Evolutionary conservation across 306 rosid species (phyloP), one percentile per base, ranked within the genome.

Genomic region (Corylus americana): DNA sequence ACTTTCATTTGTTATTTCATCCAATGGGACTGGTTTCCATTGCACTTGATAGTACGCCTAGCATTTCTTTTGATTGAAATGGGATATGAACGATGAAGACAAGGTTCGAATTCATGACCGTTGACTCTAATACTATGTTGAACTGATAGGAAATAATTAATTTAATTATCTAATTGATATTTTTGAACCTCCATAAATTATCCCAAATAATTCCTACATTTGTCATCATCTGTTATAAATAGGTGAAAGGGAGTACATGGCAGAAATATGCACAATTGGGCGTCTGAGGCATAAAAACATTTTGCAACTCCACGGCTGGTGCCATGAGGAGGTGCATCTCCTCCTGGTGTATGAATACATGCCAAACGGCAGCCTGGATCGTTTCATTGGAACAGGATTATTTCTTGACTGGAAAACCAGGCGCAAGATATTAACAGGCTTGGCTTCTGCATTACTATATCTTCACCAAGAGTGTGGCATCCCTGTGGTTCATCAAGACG

Each of bases 161-260:
- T 29, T 29, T 29, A 22, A 22, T 22, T 22, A 22, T 22, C 22
- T 22, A 22, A 22, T 22, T 22, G 22, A 29, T 29, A 29, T 29
- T 29, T 29, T 29, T 29, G 31, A 29, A 1, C 35, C 35, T 31
- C 35, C 35, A 31, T 31, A 31, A 1, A 31, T 31, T 31, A 1
- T 31, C 35, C 2, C 35, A 31, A 31, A 31, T 31, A 31, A 31
- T 31, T 31, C 35, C 35, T 31, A 31, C 2, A 31, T 31, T 31
- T 31, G 42, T 5, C 6, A 39, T 39, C 4, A 39, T 73, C 39
- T 55, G 7, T 78, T 71, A 83, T 71, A 61, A 3, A 42, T 61
- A 90, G 90, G 94, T 57, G 90, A 90, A 77, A 83, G 78, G 78
- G 94, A 90, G 83, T 86, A 83, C 83, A 81, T 85, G 1, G 90